Base-by-base conservation (phyloP, 768 basidiomycete species). In the Gyrodon lividus region DNA sequence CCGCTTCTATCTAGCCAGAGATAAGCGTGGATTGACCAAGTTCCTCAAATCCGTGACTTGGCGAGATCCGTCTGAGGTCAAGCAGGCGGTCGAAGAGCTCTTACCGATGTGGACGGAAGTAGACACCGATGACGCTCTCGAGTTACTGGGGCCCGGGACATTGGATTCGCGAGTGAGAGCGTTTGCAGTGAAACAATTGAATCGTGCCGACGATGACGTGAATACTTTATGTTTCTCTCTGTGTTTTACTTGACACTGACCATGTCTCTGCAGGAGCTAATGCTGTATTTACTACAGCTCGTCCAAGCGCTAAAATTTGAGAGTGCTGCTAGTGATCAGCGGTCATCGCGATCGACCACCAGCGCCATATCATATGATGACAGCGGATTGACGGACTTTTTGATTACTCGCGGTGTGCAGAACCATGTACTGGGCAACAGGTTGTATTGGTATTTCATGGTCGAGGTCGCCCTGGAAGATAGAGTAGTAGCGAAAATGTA, bases 291-390 rank as follows among this genome's bases (percentile, higher is more conserved):
- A 1, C 74, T 99, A 2, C 97, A 99, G 71, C 82, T 99, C 17
- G 96, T 98, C 0, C 97, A 99, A 72, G 93, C 97, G 0, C 85
- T 99, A 59, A 97, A 96, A 65, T 99, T 99, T 55, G 97, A 98
- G 69, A 90, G 84, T 52, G 76, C 81, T 1, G 86, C 86, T 1
- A 87, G 77, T 42, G 89, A 89, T 50, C 89, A 88, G 59, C 75
- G 87, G 38, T 84, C 87, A 0, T 82, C 83, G n/a, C 77, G 89
- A 39, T 83, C 86, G 1, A 79, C 80, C 1, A 79, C 85, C 4
- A 87, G 79, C 55, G 89, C 87, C 0, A 82, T 87, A 44, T 90
- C 89, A 0, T 89, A 95, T 51, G 90, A 92, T 41, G 94, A 97
- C 55, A 93, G 91, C 58, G 94, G 95, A 1, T 77, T 99, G 8